Evolutionary conservation across 2,329 filamentous ascomycete genomes (phyloP).

Genomic region (Xylariaceae sp.): DNA sequence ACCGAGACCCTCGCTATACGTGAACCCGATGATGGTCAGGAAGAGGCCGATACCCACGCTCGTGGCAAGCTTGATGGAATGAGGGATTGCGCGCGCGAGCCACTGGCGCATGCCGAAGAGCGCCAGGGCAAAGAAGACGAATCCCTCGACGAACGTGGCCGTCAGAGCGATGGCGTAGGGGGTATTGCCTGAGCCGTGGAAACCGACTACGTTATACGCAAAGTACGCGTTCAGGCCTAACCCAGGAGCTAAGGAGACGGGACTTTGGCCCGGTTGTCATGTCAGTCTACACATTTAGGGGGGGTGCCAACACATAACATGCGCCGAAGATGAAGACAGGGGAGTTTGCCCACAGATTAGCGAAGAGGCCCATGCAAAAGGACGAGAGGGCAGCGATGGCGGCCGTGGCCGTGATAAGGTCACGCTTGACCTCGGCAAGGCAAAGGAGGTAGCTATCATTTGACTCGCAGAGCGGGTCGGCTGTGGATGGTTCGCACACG

Average conservation of each 20-base stretch:
- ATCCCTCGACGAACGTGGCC: constrained; percentile 83
- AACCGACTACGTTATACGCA: constrained; percentile 66
- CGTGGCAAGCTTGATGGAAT: constrained; percentile 80
- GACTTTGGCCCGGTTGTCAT: constrained; percentile 32
- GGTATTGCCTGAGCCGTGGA: constrained; percentile 65
- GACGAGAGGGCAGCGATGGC: constrained; percentile 72
- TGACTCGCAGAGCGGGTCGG: constrained; percentile 47
- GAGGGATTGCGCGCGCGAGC: constrained; percentile 77
- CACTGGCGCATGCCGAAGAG: constrained; percentile 79
- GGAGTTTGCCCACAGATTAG: constrained; percentile 55
- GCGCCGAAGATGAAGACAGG: background rate
- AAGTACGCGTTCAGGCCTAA: constrained; percentile 89
- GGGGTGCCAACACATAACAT: background rate
- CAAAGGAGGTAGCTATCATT: constrained; percentile 61
- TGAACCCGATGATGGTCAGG: constrained; percentile 68
- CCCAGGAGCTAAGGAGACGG: constrained; percentile 65
- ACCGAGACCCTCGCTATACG: constrained; percentile 78
- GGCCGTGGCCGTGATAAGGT: constrained; percentile 78
- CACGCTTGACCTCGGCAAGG: constrained; percentile 59
- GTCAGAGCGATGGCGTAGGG: constrained; percentile 73
- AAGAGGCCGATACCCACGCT: constrained; percentile 83
- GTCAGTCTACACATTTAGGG: constrained; percentile 8
- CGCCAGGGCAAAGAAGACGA: constrained; percentile 76
- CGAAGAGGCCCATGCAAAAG: constrained; percentile 79
- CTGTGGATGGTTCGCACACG: constrained; percentile 53